phyloP scores from a whole-genome alignment of 306 rosid species.

The Rubus idaeus region DNA sequence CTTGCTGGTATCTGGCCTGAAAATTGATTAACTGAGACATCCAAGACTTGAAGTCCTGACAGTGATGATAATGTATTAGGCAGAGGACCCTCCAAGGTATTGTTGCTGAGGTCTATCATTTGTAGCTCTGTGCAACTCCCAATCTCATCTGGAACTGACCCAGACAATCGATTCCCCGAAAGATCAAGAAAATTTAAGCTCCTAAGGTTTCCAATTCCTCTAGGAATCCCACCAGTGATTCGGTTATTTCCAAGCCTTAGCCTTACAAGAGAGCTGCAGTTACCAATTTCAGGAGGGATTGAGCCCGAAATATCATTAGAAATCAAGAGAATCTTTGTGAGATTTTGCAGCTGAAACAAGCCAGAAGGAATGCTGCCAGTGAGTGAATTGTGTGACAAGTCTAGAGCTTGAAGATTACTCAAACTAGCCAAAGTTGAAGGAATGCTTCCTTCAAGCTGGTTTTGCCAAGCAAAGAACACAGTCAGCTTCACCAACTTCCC shows the following conservation, averaged over 20 bases:
- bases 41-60: constrained; percentile 74
- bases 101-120: constrained; percentile 78
- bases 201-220: constrained; percentile 54
- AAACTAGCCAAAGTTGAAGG: constrained; percentile 65
- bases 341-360: constrained; percentile 73
- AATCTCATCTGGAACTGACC: constrained; percentile 76
- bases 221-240: constrained; percentile 71
- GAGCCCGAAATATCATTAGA: constrained; percentile 86
- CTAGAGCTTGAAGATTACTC: constrained; percentile 63
- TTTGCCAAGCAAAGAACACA: constrained; percentile 88
- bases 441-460: constrained; percentile 91
- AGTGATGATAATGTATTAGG: constrained; percentile 66
- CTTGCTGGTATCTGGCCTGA: constrained; percentile 62
- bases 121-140: constrained; percentile 67
- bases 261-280: constrained; percentile 74
- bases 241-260: constrained; percentile 76
- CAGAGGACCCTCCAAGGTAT: constrained; percentile 62
- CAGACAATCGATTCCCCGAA: constrained; percentile 67
- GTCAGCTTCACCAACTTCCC: constrained; percentile 58
- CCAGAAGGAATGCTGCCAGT: constrained; percentile 76
- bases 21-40: constrained; percentile 64
- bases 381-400: constrained; percentile 76
- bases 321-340: constrained; percentile 78
- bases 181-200: constrained; percentile 80
- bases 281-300: constrained; percentile 71